A percentile compares a stretch with the other conserved stretches of the same genome.
These are phyloP conservation scores for Alternaria incomplexa DNA, from an alignment of 2,329 filamentous ascomycete genomes.

Conservation along the genomic window DNA sequence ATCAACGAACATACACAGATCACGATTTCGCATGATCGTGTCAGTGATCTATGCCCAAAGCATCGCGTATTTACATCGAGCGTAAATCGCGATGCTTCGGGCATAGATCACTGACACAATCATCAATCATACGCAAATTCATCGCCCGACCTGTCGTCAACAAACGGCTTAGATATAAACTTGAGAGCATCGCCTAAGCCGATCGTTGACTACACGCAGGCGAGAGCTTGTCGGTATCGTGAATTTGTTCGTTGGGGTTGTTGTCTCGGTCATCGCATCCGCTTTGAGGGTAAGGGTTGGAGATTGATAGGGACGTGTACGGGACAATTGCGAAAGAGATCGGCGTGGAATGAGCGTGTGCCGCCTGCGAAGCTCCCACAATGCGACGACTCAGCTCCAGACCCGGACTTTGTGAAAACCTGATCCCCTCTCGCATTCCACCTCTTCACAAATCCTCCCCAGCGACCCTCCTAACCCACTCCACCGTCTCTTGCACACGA, in stretches of 20 bases:
- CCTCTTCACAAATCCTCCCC: constrained; percentile 14
- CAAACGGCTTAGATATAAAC: background rate
- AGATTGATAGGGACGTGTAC: no score
- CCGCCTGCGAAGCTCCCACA: no score
- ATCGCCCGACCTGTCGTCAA: no score
- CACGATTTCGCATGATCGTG: background rate
- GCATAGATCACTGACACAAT: background rate
- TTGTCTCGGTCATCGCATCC: background rate
- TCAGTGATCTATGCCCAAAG: background rate
- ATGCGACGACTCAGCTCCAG: background rate
- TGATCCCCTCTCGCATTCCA: background rate
- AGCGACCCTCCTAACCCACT: constrained; percentile 35
- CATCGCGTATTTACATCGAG: no score
- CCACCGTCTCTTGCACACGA: constrained; percentile 43
- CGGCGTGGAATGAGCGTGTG: no score
- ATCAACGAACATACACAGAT: background rate
- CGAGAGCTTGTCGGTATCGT: background rate
- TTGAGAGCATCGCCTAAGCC: background rate
- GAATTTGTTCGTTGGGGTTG: background rate
- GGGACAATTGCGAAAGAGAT: no score
- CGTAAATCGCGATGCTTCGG: background rate
- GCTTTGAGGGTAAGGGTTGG: no score
- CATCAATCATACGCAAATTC: background rate
- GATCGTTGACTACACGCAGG: background rate
- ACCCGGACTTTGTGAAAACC: background rate